Conservation (phyloP, 2,329 filamentous ascomycete species). For the Pseudocercospora fijiensis region DNA sequence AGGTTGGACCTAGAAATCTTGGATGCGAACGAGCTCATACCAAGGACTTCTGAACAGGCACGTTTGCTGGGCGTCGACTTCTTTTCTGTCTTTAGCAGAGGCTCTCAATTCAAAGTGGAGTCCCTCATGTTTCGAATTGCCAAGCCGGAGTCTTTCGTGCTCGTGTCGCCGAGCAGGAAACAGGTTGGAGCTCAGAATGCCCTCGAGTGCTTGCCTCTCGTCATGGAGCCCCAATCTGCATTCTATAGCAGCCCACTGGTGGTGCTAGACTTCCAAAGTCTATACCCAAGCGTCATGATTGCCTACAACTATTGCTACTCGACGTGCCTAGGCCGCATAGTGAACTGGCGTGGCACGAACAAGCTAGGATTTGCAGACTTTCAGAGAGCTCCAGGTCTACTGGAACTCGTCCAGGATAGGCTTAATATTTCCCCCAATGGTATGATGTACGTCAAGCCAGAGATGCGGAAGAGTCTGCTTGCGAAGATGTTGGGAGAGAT, state of each 20-base stretch:
- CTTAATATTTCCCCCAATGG: slow-evolving; percentile 94
- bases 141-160: slow-evolving; percentile 90
- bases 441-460: slow-evolving; percentile 87
- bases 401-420: slow-evolving; percentile 76
- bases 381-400: slow-evolving; percentile 68
- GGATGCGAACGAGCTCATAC: slow-evolving; percentile 82
- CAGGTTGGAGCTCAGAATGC: slow-evolving; percentile 95
- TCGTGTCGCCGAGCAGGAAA: slow-evolving; percentile 84
- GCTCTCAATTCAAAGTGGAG: slow-evolving; percentile 98
- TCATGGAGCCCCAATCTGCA: slow-evolving; percentile 95
- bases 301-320: slow-evolving; percentile 99
- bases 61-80: slow-evolving; percentile 92
- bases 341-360: slow-evolving; percentile 82
- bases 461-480: slow-evolving; percentile 83
- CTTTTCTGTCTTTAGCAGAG: slow-evolving; percentile 90
- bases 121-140: slow-evolving; percentile 98
- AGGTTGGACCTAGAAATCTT: slow-evolving; percentile 86
- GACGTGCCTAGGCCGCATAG: slow-evolving; percentile 84
- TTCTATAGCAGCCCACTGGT: slow-evolving; percentile 89
- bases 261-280: slow-evolving; percentile 91
- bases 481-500: slow-evolving; percentile 98
- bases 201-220: slow-evolving; percentile 86
- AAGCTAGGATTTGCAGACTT: slow-evolving; percentile 96
- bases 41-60: slow-evolving; percentile 90
- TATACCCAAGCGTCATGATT: slow-evolving; percentile 98